A percentile compares a stretch with the other conserved stretches of the same genome.
These are phyloP conservation scores for Populus nigra DNA, from an alignment of 345 rosid genomes.

Conservation along the genomic window DNA sequence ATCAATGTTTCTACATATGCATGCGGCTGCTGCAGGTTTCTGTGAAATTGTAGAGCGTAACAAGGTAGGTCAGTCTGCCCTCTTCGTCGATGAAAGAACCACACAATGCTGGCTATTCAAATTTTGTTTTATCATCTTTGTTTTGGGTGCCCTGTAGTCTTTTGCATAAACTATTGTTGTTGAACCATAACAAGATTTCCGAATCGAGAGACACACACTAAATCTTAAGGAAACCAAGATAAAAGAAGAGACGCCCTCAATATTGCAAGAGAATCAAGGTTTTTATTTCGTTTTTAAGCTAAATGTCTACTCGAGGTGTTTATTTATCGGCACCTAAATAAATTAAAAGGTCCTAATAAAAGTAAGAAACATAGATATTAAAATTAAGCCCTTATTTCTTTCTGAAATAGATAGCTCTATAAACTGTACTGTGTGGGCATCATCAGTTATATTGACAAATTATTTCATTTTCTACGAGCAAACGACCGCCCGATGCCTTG, in stretches of 20 bases:
- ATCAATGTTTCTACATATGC: conserved; percentile 97
- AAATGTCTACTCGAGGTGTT: background rate
- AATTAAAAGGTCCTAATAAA: background rate
- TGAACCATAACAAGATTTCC: background rate
- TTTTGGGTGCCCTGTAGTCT: background rate
- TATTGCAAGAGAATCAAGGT: background rate
- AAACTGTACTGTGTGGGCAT: background rate
- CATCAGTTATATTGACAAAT: background rate
- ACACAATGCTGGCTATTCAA: background rate
- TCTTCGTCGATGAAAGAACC: background rate
- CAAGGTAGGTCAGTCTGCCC: conserved; percentile 50
- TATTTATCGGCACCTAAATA: background rate
- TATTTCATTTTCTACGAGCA: background rate
- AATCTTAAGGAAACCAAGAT: background rate
- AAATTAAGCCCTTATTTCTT: background rate
- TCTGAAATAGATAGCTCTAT: background rate
- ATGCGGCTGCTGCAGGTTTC: conserved; percentile 88
- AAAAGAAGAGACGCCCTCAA: background rate
- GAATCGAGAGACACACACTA: background rate
- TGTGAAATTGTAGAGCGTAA: conserved; percentile 71
- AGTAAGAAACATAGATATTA: background rate
- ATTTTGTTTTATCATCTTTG: background rate
- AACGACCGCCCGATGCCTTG: background rate
- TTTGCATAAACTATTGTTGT: background rate
- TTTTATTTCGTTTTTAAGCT: too few species aligned